A percentile compares a stretch with the other conserved stretches of the same genome.
phyloP scores from a whole-genome alignment of 768 basidiomycete species.

The Hygrophorus pudorinus region DNA sequence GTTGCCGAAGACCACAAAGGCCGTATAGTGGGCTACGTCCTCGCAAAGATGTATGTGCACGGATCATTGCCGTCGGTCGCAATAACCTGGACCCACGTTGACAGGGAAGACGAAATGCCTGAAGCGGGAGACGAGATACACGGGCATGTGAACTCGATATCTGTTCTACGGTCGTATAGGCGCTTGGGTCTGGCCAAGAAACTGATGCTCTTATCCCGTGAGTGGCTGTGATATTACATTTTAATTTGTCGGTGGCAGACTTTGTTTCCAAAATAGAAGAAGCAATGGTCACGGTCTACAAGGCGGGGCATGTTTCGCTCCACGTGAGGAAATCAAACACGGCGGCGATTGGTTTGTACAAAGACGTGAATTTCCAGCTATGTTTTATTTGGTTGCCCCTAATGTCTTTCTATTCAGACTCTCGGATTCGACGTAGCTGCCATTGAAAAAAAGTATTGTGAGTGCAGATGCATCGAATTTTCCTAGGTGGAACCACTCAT shows the following conservation, averaged over 20 bases:
- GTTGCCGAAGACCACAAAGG: constrained; percentile 91
- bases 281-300: constrained; percentile 84
- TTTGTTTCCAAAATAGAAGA: constrained; percentile 60
- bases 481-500: no score
- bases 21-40: constrained; percentile 88
- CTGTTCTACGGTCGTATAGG: constrained; percentile 84
- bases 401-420: constrained; percentile 26
- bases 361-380: constrained; percentile 31
- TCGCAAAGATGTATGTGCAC: constrained; percentile 79
- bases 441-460: constrained; percentile 81
- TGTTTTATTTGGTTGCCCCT: no score
- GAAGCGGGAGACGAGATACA: constrained; percentile 59
- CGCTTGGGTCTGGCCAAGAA: constrained; percentile 93
- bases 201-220: constrained; percentile 91
- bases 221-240: constrained; percentile 17
- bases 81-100: no score
- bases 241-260: neutral
- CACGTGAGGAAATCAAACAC: constrained; percentile 95
- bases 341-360: constrained; percentile 81
- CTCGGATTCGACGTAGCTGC: constrained; percentile 83
- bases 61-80: neutral
- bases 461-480: no score
- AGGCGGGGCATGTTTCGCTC: constrained; percentile 78
- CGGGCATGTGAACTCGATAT: constrained; percentile 96
- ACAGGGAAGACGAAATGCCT: constrained; percentile 48